A percentile compares a stretch with the other conserved stretches of the same genome.
These are phyloP conservation scores for Spiromastix sp. DNA, from an alignment of 2,329 filamentous ascomycete species.

Conservation along the genomic window DNA sequence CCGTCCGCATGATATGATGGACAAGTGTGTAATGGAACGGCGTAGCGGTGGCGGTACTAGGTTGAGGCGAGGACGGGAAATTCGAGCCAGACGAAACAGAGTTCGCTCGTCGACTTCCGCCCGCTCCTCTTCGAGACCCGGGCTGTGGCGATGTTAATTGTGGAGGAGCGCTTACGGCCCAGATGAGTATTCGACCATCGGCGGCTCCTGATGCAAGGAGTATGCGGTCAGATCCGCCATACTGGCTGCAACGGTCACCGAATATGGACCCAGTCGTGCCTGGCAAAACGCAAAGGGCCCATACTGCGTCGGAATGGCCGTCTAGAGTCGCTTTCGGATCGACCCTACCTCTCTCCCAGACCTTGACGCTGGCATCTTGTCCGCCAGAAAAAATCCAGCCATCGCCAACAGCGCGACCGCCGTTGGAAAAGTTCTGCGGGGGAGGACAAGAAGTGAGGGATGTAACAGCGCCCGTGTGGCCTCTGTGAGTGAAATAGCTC, in stretches of 20 bases:
- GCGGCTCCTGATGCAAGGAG: conserved; percentile 84
- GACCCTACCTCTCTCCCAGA: conserved; percentile 90
- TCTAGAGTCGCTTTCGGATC: conserved; percentile 92
- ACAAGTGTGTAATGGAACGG: conserved; percentile 83
- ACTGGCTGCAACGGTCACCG: conserved; percentile 57
- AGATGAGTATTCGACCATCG: conserved; percentile 84
- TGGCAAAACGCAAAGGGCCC: conserved; percentile 87
- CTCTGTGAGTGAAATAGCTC: conserved; percentile 90
- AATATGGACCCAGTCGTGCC: conserved; percentile 72
- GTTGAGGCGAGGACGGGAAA: conserved; percentile 82
- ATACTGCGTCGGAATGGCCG: conserved; percentile 90
- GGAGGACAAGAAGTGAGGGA: conserved; percentile 79
- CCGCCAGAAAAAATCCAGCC: conserved; percentile 98
- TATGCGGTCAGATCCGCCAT: conserved; percentile 75
- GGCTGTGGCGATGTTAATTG: conserved; percentile 73
- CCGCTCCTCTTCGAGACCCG: conserved; percentile 55
- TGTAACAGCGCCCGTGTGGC: conserved; percentile 83
- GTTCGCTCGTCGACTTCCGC: conserved; percentile 74
- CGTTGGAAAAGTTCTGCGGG: conserved; percentile 78
- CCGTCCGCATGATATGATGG: conserved; percentile 67
- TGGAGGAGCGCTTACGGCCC: conserved; percentile 86
- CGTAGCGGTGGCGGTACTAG: conserved; percentile 71
- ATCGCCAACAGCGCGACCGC: conserved; percentile 77
- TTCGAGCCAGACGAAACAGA: conserved; percentile 91
- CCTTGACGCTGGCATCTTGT: conserved; percentile 81